Conservation (phyloP, 2,329 filamentous ascomycete genomes). For the Botrytis squamosa region DNA sequence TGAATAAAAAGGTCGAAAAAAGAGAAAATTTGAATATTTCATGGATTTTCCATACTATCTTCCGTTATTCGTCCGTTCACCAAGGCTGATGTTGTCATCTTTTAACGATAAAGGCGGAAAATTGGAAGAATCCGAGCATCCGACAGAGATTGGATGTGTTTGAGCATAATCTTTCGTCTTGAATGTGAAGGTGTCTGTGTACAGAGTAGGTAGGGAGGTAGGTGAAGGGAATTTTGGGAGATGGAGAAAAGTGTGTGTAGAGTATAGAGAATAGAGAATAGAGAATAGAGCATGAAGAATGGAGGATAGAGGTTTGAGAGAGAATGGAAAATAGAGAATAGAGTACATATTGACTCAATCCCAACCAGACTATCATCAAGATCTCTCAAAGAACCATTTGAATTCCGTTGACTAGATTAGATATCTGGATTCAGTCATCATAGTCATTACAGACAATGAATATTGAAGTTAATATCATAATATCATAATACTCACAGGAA, state of each 20-base stretch:
- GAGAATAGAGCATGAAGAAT: background rate
- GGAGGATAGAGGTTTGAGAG: no score
- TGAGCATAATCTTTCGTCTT: background rate
- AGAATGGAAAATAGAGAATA: background rate
- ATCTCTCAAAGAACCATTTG: background rate
- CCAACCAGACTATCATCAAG: background rate
- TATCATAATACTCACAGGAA: background rate
- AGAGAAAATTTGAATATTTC: background rate
- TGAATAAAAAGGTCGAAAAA: background rate
- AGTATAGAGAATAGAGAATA: background rate
- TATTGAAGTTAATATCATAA: background rate
- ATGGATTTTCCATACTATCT: background rate
- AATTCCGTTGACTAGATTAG: background rate
- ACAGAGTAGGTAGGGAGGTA: background rate
- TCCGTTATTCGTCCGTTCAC: background rate
- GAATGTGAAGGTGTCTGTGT: background rate
- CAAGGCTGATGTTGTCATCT: background rate
- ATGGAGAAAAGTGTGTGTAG: background rate
- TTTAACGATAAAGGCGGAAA: background rate
- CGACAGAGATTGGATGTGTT: background rate
- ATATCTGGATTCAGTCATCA: background rate
- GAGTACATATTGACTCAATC: background rate
- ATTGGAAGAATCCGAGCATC: background rate
- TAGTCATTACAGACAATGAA: background rate
- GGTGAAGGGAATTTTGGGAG: background rate